Percentiles rank a stretch among this genome's conserved stretches.
Conservation (phyloP, 345 rosid species). For the Salix suchowensis region DNA sequence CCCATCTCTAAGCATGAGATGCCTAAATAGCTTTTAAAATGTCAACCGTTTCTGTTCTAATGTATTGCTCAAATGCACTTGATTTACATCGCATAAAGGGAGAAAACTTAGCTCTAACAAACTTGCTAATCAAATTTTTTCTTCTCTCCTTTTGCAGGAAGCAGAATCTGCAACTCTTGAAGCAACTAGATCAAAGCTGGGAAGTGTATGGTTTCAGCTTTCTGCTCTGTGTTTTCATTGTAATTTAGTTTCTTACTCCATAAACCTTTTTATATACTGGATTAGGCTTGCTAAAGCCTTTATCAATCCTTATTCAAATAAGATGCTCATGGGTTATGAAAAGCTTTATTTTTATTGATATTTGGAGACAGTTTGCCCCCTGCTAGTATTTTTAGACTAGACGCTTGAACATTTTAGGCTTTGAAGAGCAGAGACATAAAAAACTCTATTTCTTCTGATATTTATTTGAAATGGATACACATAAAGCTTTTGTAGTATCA, state of each 20-base stretch:
- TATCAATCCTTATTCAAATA: background rate
- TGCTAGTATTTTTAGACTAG: background rate
- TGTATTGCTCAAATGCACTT: background rate
- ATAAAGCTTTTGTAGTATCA: background rate
- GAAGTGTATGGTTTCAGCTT: constrained; percentile 61
- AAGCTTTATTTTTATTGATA: background rate
- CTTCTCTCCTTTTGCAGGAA: constrained; percentile 45
- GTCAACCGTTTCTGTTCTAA: background rate
- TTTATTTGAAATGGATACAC: too few species aligned
- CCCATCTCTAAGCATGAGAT: background rate
- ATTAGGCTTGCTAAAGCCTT: background rate
- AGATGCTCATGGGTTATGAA: background rate
- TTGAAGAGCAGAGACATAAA: background rate
- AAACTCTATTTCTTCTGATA: too few species aligned
- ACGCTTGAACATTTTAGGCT: background rate
- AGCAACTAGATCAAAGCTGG: constrained; percentile 78
- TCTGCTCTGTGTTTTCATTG: constrained; percentile 6
- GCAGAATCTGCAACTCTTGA: constrained; percentile 88
- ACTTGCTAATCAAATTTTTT: background rate
- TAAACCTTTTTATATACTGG: background rate
- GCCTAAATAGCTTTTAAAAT: background rate
- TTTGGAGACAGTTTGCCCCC: background rate
- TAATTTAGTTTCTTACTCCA: background rate
- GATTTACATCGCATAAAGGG: background rate
- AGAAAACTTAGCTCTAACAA: background rate